A percentile compares a stretch with the other conserved stretches of the same genome.
These are phyloP conservation scores for Linum lewisii DNA, from an alignment of 345 rosid genomes.

Conservation along the genomic window DNA sequence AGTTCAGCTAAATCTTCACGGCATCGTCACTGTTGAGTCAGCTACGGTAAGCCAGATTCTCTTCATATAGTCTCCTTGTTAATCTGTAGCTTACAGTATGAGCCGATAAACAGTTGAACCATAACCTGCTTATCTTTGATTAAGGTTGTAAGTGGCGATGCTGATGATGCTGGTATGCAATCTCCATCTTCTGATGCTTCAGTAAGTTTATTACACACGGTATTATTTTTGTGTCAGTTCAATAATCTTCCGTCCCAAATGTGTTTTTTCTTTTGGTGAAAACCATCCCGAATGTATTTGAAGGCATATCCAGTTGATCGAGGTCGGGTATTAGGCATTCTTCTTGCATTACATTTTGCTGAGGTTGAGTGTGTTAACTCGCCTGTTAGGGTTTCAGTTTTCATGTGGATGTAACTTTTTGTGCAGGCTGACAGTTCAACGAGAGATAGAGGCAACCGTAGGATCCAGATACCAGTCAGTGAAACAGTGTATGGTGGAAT, in stretches of 20 bases:
- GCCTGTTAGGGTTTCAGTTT: neutral
- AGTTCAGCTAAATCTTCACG: constrained; percentile 59
- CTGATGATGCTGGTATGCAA: constrained; percentile 15
- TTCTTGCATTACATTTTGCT: too few species aligned
- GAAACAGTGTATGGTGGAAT: constrained; percentile 42
- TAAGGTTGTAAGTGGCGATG: constrained; percentile 19
- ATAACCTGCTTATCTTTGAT: constrained; percentile 33
- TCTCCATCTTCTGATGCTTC: constrained; percentile 22
- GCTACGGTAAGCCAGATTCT: constrained; percentile 39
- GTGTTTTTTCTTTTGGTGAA: too few species aligned
- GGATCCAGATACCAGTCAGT: constrained; percentile 46
- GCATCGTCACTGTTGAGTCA: constrained; percentile 46
- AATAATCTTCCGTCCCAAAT: neutral
- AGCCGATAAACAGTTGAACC: neutral
- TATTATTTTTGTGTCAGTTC: neutral
- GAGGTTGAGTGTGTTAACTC: neutral
- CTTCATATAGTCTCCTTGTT: neutral
- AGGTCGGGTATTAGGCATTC: too few species aligned
- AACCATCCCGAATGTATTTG: neutral
- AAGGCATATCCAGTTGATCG: neutral
- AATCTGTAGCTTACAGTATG: constrained; percentile 2
- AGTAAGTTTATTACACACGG: constrained; percentile 19
- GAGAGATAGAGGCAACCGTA: constrained; percentile 27
- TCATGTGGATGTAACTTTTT: neutral
- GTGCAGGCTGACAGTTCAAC: constrained; percentile 30